Evolutionary conservation across 129 eudicot species (phyloP).

Genomic region (Flaveria bidentis): DNA sequence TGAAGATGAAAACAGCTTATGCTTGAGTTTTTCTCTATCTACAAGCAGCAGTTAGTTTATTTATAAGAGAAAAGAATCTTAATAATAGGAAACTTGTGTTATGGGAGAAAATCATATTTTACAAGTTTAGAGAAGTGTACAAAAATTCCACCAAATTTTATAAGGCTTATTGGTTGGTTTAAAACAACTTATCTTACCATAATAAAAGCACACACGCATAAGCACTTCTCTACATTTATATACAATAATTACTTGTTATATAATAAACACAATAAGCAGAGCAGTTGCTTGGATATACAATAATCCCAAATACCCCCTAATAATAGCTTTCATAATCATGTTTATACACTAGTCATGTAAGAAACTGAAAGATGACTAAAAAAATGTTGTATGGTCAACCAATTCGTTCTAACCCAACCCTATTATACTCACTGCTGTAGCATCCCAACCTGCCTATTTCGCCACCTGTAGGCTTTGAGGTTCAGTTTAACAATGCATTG

Average conservation of each 20-base stretch:
- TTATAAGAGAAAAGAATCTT: too few relatives aligned
- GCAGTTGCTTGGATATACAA: neutral
- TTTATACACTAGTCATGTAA: neutral
- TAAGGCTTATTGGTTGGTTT: neutral
- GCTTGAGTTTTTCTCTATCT: too few relatives aligned
- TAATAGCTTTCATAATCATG: neutral
- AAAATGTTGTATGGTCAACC: neutral
- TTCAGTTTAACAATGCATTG: neutral
- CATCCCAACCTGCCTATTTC: neutral
- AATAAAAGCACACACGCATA: neutral
- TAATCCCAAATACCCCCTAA: neutral
- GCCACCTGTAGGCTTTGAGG: slow-evolving; percentile 6
- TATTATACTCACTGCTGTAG: neutral
- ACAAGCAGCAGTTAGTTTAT: neutral
- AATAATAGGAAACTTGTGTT: neutral
- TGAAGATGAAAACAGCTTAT: too few relatives aligned
- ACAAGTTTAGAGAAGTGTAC: neutral
- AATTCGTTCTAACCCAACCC: neutral
- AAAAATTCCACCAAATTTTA: neutral
- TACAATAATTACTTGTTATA: neutral
- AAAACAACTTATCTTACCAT: neutral
- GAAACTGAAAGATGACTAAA: neutral
- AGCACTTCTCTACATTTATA: neutral
- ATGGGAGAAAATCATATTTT: too few relatives aligned
- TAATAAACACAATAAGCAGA: neutral